A percentile compares a stretch with the other conserved stretches of the same genome.
Evolutionary conservation across 495 filamentous ascomycete genomes (phyloP).

Genomic region (Aspergillus mulundensis): DNA sequence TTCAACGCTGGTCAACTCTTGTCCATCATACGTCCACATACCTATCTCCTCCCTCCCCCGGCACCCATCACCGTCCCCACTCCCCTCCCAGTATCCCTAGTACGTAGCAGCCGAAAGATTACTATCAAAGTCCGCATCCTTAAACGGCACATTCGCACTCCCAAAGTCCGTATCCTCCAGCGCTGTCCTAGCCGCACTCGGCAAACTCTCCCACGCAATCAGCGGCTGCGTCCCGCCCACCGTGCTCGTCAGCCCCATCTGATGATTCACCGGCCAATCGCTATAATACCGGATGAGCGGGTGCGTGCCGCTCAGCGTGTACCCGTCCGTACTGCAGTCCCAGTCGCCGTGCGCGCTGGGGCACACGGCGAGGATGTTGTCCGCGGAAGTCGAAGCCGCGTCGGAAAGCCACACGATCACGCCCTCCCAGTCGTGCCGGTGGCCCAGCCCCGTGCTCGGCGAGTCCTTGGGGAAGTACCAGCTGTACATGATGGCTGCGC

Average conservation of each 20-base stretch:
- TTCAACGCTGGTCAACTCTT: too few relatives aligned
- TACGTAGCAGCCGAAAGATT: conserved; percentile 38
- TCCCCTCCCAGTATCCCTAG: conserved; percentile 11
- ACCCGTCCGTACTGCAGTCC: conserved; percentile 42
- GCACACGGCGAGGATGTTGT: conserved; percentile 48
- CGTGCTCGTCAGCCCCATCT: conserved; percentile 36
- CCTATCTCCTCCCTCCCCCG: too few relatives aligned
- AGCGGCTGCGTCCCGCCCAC: conserved; percentile 50
- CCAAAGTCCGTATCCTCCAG: conserved; percentile 43
- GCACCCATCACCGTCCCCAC: too few relatives aligned
- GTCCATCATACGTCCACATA: too few relatives aligned
- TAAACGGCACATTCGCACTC: conserved; percentile 42
- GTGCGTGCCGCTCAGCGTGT: conserved; percentile 26
- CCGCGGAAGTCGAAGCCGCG: conserved; percentile 28
- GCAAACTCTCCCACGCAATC: conserved; percentile 52
- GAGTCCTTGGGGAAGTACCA: conserved; percentile 53
- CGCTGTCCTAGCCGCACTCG: conserved; percentile 31
- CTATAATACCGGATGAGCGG: conserved; percentile 47
- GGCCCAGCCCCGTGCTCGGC: conserved; percentile 39
- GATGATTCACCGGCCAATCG: conserved; percentile 48
- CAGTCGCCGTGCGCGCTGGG: conserved; percentile 50
- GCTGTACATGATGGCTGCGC: conserved; percentile 48
- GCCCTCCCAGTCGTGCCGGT: conserved; percentile 52
- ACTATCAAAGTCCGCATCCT: conserved; percentile 34
- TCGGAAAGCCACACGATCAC: conserved; percentile 45